Conservation (phyloP, 441 rosid species). For the Euphorbia schlechtendalii region DNA sequence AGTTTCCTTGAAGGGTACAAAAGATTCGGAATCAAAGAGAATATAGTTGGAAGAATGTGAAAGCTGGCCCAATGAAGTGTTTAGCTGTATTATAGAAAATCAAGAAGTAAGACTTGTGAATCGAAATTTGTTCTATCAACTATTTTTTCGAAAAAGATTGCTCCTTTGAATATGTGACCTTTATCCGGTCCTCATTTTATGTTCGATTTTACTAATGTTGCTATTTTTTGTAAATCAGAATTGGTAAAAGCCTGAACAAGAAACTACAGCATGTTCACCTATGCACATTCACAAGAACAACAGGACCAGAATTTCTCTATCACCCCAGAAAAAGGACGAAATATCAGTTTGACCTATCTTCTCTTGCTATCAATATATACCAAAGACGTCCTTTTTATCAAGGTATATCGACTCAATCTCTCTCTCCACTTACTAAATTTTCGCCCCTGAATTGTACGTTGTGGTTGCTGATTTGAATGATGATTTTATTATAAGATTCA, state of each 20-base stretch:
- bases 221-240: neutral
- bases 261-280: neutral
- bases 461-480: neutral
- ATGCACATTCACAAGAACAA: neutral
- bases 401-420: constrained; percentile 3
- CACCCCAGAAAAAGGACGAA: neutral
- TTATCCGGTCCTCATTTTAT: neutral
- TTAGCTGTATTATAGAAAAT: neutral
- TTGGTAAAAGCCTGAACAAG: neutral
- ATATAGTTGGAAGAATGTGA: constrained; percentile 2
- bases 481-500: neutral
- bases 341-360: neutral
- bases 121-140: neutral
- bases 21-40: constrained; percentile 21
- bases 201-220: neutral
- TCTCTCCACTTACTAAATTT: neutral
- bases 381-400: neutral
- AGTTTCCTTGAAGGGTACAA: constrained; percentile 66
- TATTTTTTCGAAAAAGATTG: neutral
- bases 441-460: neutral
- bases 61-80: neutral
- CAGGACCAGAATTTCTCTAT: neutral
- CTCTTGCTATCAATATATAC: neutral
- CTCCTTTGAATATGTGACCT: too few relatives aligned
- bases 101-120: neutral